These are phyloP conservation scores for Piper longum DNA, from an alignment of 164 flowering plant species.

Conservation along the genomic window DNA sequence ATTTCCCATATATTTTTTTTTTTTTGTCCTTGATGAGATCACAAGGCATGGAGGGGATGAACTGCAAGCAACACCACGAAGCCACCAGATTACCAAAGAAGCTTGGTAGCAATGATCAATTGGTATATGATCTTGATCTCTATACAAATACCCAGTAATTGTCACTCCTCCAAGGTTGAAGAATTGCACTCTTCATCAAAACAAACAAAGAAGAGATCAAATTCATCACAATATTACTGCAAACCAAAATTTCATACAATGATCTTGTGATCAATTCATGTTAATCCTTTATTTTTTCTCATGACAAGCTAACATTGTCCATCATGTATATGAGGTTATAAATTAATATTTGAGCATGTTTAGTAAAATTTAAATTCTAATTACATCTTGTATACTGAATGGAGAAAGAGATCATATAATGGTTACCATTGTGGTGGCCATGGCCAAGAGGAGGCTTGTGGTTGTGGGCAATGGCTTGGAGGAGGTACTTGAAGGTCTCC, in stretches of 20 bases:
- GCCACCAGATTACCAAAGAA: background rate
- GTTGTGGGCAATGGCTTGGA: constrained; percentile 51
- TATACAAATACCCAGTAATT: background rate
- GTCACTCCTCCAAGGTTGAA: background rate
- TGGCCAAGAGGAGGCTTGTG: constrained; percentile 1
- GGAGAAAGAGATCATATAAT: background rate
- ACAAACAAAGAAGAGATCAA: background rate
- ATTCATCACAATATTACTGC: background rate
- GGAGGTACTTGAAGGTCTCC: constrained; percentile 82
- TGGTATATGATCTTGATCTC: background rate
- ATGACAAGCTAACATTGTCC: too few species aligned
- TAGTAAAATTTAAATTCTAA: too few species aligned
- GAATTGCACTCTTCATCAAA: background rate
- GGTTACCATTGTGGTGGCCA: background rate
- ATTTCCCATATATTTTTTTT: too few species aligned
- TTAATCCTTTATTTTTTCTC: too few species aligned
- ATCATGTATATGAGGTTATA: too few species aligned
- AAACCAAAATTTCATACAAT: too few species aligned
- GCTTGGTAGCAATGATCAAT: background rate
- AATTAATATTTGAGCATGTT: too few species aligned
- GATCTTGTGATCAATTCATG: too few species aligned
- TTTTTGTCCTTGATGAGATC: too few species aligned
- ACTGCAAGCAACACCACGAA: too few species aligned
- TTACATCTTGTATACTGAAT: too few species aligned
- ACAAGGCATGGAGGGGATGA: too few species aligned